Conservation (phyloP, 805 yeast species). For the Brettanomyces sp. region DNA sequence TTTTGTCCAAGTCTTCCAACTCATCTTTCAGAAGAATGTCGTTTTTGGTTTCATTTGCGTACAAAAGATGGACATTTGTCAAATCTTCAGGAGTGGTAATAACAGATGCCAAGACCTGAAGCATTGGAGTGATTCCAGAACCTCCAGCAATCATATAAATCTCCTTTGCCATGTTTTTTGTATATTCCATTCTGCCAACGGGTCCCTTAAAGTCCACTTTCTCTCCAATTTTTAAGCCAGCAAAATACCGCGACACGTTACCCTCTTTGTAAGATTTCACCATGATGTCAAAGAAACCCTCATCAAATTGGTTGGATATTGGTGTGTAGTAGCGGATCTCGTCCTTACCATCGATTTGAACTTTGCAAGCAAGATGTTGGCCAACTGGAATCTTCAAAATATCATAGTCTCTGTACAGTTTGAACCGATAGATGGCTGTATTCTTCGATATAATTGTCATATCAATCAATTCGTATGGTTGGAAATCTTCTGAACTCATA, state of each 20-base stretch:
- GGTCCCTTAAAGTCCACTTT: conserved; percentile 70
- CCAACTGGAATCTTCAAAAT: conserved; percentile 63
- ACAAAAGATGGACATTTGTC: conserved; percentile 54
- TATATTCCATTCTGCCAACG: conserved; percentile 60
- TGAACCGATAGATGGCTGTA: conserved; percentile 67
- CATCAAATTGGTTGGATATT: conserved; percentile 57
- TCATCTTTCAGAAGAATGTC: conserved; percentile 68
- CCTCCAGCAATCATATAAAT: conserved; percentile 77
- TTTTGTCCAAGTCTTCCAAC: conserved; percentile 56
- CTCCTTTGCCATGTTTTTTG: conserved; percentile 48
- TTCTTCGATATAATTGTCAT: conserved; percentile 65
- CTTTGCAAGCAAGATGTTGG: conserved; percentile 57
- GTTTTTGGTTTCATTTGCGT: conserved; percentile 67
- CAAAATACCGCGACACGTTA: conserved; percentile 57
- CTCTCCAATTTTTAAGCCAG: conserved; percentile 54
- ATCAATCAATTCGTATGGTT: conserved; percentile 58
- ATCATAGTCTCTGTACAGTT: conserved; percentile 50
- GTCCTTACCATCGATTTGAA: conserved; percentile 39
- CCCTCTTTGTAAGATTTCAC: conserved; percentile 73
- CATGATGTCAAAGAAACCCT: conserved; percentile 67
- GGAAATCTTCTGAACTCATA: conserved; percentile 46
- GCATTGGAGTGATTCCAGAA: conserved; percentile 83
- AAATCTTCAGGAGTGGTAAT: conserved; percentile 60
- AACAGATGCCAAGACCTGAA: conserved; percentile 65
- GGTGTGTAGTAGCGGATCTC: conserved; percentile 67